Conservation (phyloP, 768 basidiomycete genomes). For the Zangia roseola region DNA sequence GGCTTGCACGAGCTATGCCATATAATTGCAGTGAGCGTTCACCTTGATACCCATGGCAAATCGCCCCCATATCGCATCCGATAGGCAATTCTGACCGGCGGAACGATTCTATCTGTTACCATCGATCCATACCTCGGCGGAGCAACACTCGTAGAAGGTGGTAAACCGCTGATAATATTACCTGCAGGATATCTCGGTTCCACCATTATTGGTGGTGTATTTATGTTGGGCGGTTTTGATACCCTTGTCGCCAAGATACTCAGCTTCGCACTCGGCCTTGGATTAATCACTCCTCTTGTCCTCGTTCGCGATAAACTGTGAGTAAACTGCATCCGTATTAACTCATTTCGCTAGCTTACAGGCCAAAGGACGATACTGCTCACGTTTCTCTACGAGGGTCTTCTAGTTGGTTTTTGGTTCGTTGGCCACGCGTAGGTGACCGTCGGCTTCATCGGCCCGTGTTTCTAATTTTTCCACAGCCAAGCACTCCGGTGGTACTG, state of each 20-base stretch:
- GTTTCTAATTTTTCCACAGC: conserved; percentile 36
- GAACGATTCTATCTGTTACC: conserved; percentile 72
- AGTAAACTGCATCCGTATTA: conserved; percentile 27
- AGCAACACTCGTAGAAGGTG: conserved; percentile 66
- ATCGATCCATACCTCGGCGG: conserved; percentile 83
- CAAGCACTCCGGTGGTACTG: conserved; percentile 84
- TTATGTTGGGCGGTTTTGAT: conserved; percentile 82
- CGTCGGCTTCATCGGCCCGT: neutral
- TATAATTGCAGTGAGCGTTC: conserved; percentile 61
- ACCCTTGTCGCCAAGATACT: conserved; percentile 90
- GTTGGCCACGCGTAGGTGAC: conserved; percentile 80
- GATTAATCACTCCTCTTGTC: conserved; percentile 79
- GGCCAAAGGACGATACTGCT: conserved; percentile 74
- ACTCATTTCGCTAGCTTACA: conserved; percentile 10
- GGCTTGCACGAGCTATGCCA: conserved; percentile 90
- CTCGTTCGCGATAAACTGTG: conserved; percentile 91
- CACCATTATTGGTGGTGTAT: conserved; percentile 76
- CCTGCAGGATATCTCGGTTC: conserved; percentile 83
- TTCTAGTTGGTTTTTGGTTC: conserved; percentile 94
- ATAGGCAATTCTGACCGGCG: conserved; percentile 78
- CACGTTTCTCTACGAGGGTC: conserved; percentile 77
- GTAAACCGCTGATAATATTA: conserved; percentile 67
- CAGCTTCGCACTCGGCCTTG: conserved; percentile 87
- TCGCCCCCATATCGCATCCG: conserved; percentile 3
- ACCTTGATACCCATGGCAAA: conserved; percentile 1